Evolutionary conservation across 2,329 filamentous ascomycete species (phyloP).

Genomic region (Fusarium tjaetaba): DNA sequence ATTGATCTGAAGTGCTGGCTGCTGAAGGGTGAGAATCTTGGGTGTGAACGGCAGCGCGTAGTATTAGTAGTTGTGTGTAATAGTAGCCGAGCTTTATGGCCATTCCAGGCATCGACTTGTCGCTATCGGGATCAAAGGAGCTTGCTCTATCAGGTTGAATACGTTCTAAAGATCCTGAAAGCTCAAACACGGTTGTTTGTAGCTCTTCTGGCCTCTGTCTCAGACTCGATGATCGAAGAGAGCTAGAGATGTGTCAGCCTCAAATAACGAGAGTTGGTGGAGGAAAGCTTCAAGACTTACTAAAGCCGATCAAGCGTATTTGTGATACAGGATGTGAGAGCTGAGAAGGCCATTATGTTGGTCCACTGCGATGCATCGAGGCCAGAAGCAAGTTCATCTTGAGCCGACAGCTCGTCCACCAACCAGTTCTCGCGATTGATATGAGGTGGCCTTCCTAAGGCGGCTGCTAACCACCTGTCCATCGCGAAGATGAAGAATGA

Average conservation of each 20-base stretch:
- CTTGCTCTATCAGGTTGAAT: fast-evolving
- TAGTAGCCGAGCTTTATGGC: background rate
- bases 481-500: background rate
- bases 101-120: background rate
- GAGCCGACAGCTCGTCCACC: background rate
- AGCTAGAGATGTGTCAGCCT: background rate
- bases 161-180: background rate
- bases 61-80: background rate
- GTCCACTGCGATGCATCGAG: background rate
- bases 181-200: background rate
- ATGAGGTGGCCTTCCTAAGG: background rate
- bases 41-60: background rate
- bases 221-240: background rate
- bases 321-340: background rate
- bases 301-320: background rate
- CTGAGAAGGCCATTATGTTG: background rate
- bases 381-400: background rate
- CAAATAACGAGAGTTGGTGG: too few relatives aligned
- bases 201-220: background rate
- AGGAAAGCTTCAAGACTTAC: background rate
- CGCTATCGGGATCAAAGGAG: fast-evolving
- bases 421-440: background rate
- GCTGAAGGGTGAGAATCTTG: background rate
- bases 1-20: background rate
- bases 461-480: background rate